A percentile compares a stretch with the other conserved stretches of the same genome.
These are phyloP conservation scores for Fragilaria radians DNA, from an alignment of 108 stramenopile species.

Conservation along the genomic window DNA sequence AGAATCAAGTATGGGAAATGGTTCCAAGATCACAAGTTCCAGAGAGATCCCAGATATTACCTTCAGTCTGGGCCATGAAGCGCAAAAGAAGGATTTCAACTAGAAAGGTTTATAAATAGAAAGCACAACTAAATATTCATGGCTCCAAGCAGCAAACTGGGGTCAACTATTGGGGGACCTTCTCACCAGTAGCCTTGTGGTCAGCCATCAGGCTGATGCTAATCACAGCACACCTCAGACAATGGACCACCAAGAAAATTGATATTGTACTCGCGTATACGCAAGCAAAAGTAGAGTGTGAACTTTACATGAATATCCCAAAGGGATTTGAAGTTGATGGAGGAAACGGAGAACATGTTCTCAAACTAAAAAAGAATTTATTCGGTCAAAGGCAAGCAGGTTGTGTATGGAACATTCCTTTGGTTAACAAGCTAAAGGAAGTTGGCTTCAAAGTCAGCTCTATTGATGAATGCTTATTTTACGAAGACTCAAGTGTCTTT, in stretches of 20 bases:
- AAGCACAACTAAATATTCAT: conserved; percentile 18
- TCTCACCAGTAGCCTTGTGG: conserved; percentile 25
- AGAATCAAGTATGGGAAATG: conserved; percentile 7
- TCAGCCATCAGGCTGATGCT: conserved; percentile 7
- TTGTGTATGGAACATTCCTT: too few species aligned
- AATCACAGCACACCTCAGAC: not conserved
- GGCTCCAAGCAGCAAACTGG: conserved; percentile 19
- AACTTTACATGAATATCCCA: conserved; percentile 30
- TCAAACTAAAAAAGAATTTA: conserved; percentile 1
- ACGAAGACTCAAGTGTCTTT: too few species aligned
- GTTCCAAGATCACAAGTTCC: conserved; percentile 15
- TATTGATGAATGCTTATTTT: too few species aligned
- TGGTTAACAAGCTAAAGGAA: too few species aligned
- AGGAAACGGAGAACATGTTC: too few species aligned
- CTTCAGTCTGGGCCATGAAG: conserved; percentile 20
- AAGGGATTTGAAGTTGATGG: conserved; percentile 11
- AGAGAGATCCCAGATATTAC: conserved; percentile 7
- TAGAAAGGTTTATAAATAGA: conserved; percentile 13
- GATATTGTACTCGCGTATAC: conserved; percentile 13
- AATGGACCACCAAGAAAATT: not conserved
- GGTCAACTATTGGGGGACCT: conserved; percentile 20
- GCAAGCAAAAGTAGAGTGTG: conserved; percentile 17
- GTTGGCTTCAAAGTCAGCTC: too few species aligned
- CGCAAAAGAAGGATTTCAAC: conserved; percentile 18
- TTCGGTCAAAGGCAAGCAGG: conserved; percentile 9